Percentiles rank a stretch among this genome's conserved stretches.
Conservation (phyloP, 768 basidiomycete genomes). For the Mycena floridula region DNA sequence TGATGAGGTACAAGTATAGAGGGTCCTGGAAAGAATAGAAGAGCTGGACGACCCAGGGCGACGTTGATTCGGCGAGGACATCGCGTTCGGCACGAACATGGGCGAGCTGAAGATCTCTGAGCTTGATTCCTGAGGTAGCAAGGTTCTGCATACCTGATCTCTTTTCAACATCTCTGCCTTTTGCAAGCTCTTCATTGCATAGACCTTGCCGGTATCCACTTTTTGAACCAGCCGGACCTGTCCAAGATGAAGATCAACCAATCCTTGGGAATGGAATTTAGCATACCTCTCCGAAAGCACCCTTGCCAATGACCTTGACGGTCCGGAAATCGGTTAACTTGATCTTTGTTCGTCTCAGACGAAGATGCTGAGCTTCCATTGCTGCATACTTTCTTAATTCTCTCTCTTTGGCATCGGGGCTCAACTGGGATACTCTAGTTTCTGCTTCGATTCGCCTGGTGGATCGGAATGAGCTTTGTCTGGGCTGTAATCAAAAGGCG, state of each 20-base stretch:
- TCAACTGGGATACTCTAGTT: slow-evolving; percentile 72
- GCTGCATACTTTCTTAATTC: slow-evolving; percentile 84
- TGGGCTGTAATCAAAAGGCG: not conserved
- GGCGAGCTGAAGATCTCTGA: slow-evolving; percentile 57
- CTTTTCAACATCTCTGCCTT: slow-evolving; percentile 99
- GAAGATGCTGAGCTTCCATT: slow-evolving; percentile 83
- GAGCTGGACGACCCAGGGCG: slow-evolving; percentile 94
- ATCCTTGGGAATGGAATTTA: slow-evolving; percentile 3
- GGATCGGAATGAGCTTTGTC: not conserved
- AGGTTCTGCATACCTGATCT: slow-evolving; percentile 68
- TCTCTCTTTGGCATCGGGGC: slow-evolving; percentile 79
- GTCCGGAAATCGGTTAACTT: slow-evolving; percentile 91
- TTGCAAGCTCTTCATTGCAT: slow-evolving; percentile 98
- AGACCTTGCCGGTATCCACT: slow-evolving; percentile 94
- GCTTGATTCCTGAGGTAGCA: not conserved
- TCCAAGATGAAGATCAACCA: slow-evolving; percentile 6
- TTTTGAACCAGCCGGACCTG: slow-evolving; percentile 96
- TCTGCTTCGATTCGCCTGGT: slow-evolving; percentile 84
- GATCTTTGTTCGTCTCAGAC: slow-evolving; percentile 90
- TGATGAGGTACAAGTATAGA: slow-evolving; percentile 93
- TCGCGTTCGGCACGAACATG: slow-evolving; percentile 97
- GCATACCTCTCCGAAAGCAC: slow-evolving; percentile 90
- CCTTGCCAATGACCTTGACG: slow-evolving; percentile 98
- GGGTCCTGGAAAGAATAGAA: slow-evolving; percentile 99
- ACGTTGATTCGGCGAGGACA: slow-evolving; percentile 93